phyloP scores from a whole-genome alignment of 2,329 filamentous ascomycete species.

The Mycosphaerella arachidis region DNA sequence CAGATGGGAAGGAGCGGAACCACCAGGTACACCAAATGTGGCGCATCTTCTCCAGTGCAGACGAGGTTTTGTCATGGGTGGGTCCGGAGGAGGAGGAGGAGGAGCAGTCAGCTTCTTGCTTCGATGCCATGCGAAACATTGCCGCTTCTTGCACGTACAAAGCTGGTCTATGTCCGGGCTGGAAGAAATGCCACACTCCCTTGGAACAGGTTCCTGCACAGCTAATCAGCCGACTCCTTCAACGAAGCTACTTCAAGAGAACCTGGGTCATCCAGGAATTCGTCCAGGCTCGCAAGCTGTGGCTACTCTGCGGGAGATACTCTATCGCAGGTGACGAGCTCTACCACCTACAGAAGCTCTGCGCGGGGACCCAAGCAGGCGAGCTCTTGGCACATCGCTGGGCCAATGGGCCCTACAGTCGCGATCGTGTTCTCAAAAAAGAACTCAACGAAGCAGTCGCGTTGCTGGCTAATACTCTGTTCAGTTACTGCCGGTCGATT shows the following conservation, averaged over 20 bases:
- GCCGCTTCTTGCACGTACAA: not conserved
- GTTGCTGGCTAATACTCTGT: not conserved
- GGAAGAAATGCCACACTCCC: not conserved
- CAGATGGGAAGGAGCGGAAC: not conserved
- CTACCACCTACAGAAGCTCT: not conserved
- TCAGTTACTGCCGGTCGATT: not conserved
- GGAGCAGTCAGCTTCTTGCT: not conserved
- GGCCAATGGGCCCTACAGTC: not conserved
- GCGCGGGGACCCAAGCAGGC: not conserved
- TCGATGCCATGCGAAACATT: not conserved
- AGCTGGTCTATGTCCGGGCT: not conserved
- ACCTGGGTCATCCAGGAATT: constrained; percentile 1
- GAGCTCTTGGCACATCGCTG: not conserved
- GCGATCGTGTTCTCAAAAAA: not conserved
- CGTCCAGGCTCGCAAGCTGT: not conserved
- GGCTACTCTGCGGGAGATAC: not conserved
- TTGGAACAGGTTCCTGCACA: not conserved
- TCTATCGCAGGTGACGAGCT: not conserved
- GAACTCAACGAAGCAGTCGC: not conserved
- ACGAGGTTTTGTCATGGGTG: not conserved
- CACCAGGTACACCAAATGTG: constrained; percentile 3
- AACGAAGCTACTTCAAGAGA: not conserved
- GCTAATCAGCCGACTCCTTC: not conserved
- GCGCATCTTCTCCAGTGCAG: not conserved
- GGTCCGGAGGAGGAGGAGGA: not conserved